Evolutionary conservation across 192 early-diverging fungal genomes (phyloP).

Genomic region (Radiomyces spectabilis): DNA sequence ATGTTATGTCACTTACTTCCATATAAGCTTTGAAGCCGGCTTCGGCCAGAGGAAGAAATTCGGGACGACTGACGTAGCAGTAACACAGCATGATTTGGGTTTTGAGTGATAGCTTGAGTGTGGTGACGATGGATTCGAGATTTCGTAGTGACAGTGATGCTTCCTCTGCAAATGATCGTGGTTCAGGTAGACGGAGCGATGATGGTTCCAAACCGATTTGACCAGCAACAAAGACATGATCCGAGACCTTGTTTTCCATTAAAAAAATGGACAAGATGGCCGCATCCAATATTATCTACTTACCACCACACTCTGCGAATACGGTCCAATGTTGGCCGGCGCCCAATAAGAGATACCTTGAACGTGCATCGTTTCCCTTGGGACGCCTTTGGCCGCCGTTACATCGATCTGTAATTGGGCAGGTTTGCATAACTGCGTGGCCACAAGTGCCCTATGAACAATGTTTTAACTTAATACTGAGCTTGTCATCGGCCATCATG

Average conservation of each 20-base stretch:
- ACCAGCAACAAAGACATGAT: conserved; percentile 66
- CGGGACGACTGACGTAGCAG: conserved; percentile 45
- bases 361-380: conserved; percentile 63
- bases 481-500: not conserved
- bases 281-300: not conserved
- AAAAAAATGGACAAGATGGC: too few species aligned
- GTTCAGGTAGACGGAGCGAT: conserved; percentile 47
- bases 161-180: conserved; percentile 38
- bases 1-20: conserved; percentile 1
- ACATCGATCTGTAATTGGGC: conserved; percentile 60
- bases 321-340: conserved; percentile 84
- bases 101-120: conserved; percentile 24
- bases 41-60: conserved; percentile 21
- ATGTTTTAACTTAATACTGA: not conserved
- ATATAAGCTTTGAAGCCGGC: conserved; percentile 27
- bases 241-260: too few species aligned
- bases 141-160: conserved; percentile 45
- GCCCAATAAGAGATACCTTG: conserved; percentile 87
- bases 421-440: conserved; percentile 29
- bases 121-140: conserved; percentile 38
- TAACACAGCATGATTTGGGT: conserved; percentile 40
- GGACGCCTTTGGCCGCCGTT: conserved; percentile 31
- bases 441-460: conserved; percentile 52
- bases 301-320: conserved; percentile 66
- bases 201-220: conserved; percentile 71